Conservation (phyloP, 768 basidiomycete species). For the button mushroom (Agaricus bisporus) region DNA sequence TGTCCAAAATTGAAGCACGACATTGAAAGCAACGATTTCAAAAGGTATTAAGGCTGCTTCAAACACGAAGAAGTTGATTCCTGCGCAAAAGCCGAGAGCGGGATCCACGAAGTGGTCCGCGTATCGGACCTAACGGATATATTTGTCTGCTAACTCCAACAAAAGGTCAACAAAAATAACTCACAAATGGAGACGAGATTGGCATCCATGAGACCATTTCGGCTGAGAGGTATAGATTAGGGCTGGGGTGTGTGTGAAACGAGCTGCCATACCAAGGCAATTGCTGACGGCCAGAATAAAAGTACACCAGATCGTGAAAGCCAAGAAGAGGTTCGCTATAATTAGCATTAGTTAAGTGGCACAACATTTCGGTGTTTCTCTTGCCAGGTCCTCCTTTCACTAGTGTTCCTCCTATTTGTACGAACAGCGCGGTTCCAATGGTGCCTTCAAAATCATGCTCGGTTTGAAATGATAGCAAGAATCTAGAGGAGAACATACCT, state of each 20-base stretch:
- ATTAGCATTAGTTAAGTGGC: constrained; percentile 10
- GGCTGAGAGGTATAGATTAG: constrained; percentile 35
- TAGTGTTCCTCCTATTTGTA: constrained; percentile 61
- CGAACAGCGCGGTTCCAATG: constrained; percentile 71
- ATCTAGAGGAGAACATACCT: constrained; percentile 21
- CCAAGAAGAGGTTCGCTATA: constrained; percentile 42
- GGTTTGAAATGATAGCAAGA: constrained; percentile 4
- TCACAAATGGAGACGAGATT: constrained; percentile 68
- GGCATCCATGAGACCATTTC: constrained; percentile 85
- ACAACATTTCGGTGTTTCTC: constrained; percentile 22
- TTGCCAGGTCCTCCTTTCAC: constrained; percentile 58
- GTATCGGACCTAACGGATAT: constrained; percentile 41
- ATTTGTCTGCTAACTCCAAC: background rate
- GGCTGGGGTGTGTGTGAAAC: background rate
- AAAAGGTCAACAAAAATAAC: constrained; percentile 13
- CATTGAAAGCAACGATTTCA: constrained; percentile 49
- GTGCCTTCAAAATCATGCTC: constrained; percentile 34
- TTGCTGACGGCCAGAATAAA: constrained; percentile 45
- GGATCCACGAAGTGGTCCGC: constrained; percentile 53
- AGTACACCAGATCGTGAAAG: constrained; percentile 43
- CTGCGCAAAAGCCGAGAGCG: constrained; percentile 49
- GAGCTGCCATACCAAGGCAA: constrained; percentile 29
- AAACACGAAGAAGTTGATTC: constrained; percentile 54
- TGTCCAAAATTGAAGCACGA: constrained; percentile 49
- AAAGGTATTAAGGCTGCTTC: constrained; percentile 37